These are phyloP conservation scores for Aspergillus latus DNA, from an alignment of 2,329 filamentous ascomycete genomes.

Conservation along the genomic window DNA sequence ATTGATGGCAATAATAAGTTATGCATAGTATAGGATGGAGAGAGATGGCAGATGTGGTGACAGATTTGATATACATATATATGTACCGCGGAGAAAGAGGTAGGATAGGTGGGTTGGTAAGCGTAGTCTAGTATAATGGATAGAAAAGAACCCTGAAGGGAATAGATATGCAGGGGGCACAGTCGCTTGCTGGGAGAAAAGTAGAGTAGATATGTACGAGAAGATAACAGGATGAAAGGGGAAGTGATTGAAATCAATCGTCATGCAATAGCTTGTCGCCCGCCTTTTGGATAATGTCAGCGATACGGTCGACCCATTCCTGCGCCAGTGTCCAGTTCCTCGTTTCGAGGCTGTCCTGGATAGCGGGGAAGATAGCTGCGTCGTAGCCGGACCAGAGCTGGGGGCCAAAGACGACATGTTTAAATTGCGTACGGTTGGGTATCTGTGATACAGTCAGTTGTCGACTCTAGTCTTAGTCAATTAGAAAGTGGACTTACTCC, in stretches of 20 bases:
- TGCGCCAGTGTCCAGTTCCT: conserved; percentile 70
- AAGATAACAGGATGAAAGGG: background rate
- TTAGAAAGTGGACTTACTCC: conserved; percentile 62
- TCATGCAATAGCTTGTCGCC: conserved; percentile 48
- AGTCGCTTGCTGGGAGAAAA: background rate
- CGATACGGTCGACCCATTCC: conserved; percentile 68
- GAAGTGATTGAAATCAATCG: conserved; percentile 16
- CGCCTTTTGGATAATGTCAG: conserved; percentile 65
- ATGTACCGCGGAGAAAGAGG: background rate
- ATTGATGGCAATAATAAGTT: background rate
- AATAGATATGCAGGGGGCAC: conserved; percentile 5
- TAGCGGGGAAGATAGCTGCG: conserved; percentile 73
- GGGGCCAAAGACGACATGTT: conserved; percentile 87
- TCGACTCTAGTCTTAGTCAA: background rate
- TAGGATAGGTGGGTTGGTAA: background rate
- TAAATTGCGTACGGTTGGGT: conserved; percentile 86
- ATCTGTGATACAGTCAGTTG: conserved; percentile 53
- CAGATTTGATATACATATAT: background rate
- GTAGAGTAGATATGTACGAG: background rate
- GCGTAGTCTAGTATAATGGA: background rate
- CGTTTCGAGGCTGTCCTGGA: conserved; percentile 73
- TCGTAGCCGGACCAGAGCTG: conserved; percentile 71
- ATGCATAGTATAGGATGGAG: background rate
- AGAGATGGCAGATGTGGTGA: background rate
- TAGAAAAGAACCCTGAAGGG: background rate